phyloP scores from a whole-genome alignment of 106 monocot genomes.

The Alisma plantagoaquatica region DNA sequence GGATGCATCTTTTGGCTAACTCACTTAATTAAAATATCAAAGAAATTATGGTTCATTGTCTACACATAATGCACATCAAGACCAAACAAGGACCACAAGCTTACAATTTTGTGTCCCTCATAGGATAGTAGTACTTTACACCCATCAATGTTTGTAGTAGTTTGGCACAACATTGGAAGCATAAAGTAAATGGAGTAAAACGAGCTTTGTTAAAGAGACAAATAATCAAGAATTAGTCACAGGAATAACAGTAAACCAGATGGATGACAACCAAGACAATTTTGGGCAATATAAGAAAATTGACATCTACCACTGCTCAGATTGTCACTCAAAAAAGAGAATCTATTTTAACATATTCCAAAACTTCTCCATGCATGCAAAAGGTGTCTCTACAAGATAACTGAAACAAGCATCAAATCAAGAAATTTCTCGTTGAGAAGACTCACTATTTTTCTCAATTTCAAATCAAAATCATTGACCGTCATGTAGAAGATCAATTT shows the following conservation, averaged over 20 bases:
- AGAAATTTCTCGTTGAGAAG: too few relatives aligned
- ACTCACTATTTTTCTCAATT: too few relatives aligned
- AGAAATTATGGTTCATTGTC: too few relatives aligned
- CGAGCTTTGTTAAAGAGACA: slow-evolving; percentile 38
- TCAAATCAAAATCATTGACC: too few relatives aligned
- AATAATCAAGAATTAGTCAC: slow-evolving; percentile 12
- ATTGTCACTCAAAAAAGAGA: slow-evolving; percentile 74
- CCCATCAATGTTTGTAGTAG: slow-evolving; percentile 68
- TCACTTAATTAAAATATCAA: too few relatives aligned
- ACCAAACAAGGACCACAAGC: too few relatives aligned
- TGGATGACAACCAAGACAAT: too few relatives aligned
- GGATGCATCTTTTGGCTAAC: too few relatives aligned
- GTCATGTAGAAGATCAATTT: too few relatives aligned
- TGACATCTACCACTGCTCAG: slow-evolving; percentile 55
- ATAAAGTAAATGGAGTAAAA: slow-evolving; percentile 78
- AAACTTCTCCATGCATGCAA: slow-evolving; percentile 77
- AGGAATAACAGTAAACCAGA: too few relatives aligned
- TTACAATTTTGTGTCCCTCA: slow-evolving; percentile 65
- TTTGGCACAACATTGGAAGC: slow-evolving; percentile 95
- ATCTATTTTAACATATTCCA: slow-evolving; percentile 55
- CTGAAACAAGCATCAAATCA: slow-evolving; percentile 35
- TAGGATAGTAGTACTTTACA: slow-evolving; percentile 52
- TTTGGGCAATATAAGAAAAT: neutral
- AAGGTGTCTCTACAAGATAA: slow-evolving; percentile 93
- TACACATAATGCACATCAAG: too few relatives aligned